Evolutionary conservation across 352 stramenopile species (phyloP).

Genomic region (Peronospora farinosa): DNA sequence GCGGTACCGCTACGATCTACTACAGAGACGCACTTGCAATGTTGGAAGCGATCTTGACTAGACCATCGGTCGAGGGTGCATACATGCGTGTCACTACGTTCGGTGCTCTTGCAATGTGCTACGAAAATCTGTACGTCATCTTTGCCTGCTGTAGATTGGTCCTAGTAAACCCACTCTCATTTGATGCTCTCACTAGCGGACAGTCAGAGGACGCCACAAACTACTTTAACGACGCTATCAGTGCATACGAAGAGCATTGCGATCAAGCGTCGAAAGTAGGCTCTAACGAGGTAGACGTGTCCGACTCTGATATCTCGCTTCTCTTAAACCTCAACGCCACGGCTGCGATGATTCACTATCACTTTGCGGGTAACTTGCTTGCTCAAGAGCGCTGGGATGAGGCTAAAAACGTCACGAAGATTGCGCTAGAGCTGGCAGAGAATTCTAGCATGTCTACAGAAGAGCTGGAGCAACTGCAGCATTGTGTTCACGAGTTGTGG

Average conservation of each 20-base stretch:
- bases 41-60: slow-evolving; percentile 12
- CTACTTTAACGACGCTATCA: slow-evolving; percentile 27
- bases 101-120: slow-evolving; percentile 22
- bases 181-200: slow-evolving; percentile 4
- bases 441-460: slow-evolving; percentile 23
- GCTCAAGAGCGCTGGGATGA: slow-evolving; percentile 23
- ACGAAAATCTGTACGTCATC: slow-evolving; percentile 21
- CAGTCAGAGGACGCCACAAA: slow-evolving; percentile 14
- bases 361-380: slow-evolving; percentile 25
- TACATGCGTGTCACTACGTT: slow-evolving; percentile 26
- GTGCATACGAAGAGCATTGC: slow-evolving; percentile 26
- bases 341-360: slow-evolving; percentile 26
- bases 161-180: background rate
- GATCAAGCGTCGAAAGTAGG: slow-evolving; percentile 6
- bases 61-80: slow-evolving; percentile 11
- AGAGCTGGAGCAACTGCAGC: slow-evolving; percentile 22
- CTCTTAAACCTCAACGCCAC: slow-evolving; percentile 23
- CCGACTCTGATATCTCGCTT: slow-evolving; percentile 11
- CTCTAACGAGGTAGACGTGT: slow-evolving; percentile 4
- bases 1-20: slow-evolving; percentile 16
- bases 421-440: slow-evolving; percentile 19
- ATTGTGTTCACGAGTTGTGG: slow-evolving; percentile 25
- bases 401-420: slow-evolving; percentile 23
- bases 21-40: slow-evolving; percentile 21
- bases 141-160: background rate